A percentile compares a stretch with the other conserved stretches of the same genome.
Evolutionary conservation across 202 grass and related monocot genomes (phyloP).

Genomic region (Schoenoplectus tabernaemontani): DNA sequence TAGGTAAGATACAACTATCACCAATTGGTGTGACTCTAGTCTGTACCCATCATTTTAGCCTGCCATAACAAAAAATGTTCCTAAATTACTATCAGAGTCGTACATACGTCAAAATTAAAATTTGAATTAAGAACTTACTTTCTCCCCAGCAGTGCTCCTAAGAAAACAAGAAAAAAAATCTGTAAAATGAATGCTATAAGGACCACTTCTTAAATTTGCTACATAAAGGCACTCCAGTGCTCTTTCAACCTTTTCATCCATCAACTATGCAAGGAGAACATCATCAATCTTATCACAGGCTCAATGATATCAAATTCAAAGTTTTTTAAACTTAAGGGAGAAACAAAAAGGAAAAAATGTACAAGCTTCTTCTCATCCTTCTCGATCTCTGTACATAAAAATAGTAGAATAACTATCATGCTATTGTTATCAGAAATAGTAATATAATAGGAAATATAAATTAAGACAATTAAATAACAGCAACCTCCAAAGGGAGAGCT

Average conservation of each 20-base stretch:
- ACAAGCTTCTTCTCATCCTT: constrained; percentile 46
- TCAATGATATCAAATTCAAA: constrained; percentile 3
- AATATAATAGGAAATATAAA: neutral
- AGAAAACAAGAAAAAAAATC: constrained; percentile 86
- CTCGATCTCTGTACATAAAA: constrained; percentile 46
- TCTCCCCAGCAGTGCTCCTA: constrained; percentile 73
- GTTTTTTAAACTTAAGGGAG: neutral
- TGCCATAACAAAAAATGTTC: neutral
- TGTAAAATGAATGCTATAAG: constrained; percentile 62
- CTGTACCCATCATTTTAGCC: no score
- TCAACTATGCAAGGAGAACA: constrained; percentile 53
- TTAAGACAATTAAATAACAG: neutral
- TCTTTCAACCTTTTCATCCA: constrained; percentile 72
- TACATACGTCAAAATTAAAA: constrained; percentile 11
- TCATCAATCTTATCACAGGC: neutral
- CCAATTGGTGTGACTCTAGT: neutral
- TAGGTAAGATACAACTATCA: neutral
- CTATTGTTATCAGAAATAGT: neutral
- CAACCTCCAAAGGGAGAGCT: neutral
- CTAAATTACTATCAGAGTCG: neutral
- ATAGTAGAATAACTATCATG: neutral
- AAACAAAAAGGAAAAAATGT: constrained; percentile 12
- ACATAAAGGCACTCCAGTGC: constrained; percentile 81
- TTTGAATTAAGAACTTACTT: constrained; percentile 41
- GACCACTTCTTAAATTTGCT: constrained; percentile 70